Conservation (phyloP, 176 grass and related monocot genomes). For the Saccharum officinarum region DNA sequence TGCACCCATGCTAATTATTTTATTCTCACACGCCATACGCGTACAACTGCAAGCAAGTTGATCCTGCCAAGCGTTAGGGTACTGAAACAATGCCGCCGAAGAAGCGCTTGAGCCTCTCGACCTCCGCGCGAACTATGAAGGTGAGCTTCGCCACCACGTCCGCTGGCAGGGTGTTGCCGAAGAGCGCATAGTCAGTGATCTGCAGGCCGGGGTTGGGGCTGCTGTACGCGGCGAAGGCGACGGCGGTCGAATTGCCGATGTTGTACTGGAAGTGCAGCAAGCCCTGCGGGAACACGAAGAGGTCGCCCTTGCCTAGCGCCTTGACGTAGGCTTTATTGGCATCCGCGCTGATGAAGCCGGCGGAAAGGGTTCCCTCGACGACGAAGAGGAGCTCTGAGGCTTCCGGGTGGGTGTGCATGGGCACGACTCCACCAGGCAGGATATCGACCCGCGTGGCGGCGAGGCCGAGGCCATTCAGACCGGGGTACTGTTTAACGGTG, state of each 20-base stretch:
- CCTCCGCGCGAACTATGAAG: not conserved
- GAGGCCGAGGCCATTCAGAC: conserved; percentile 53
- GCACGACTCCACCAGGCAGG: conserved; percentile 33
- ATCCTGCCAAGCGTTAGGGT: not conserved
- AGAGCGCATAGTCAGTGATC: conserved; percentile 42
- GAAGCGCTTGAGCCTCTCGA: conserved; percentile 52
- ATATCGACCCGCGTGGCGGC: conserved; percentile 40
- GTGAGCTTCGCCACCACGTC: conserved; percentile 26
- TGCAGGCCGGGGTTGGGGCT: conserved; percentile 53
- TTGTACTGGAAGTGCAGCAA: conserved; percentile 69
- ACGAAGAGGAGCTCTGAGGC: conserved; percentile 53
- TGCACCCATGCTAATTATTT: not conserved
- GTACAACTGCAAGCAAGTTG: not conserved
- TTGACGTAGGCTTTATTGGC: conserved; percentile 41
- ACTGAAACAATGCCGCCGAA: conserved; percentile 10
- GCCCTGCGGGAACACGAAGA: conserved; percentile 57
- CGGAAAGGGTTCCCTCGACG: not conserved
- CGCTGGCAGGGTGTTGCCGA: conserved; percentile 42
- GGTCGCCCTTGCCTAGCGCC: conserved; percentile 25
- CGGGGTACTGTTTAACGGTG: conserved; percentile 40
- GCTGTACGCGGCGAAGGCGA: conserved; percentile 43
- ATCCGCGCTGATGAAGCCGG: conserved; percentile 41
- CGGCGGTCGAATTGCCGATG: conserved; percentile 10
- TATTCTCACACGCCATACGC: conserved; percentile 1
- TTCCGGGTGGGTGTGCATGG: conserved; percentile 61